Evolutionary conservation across 768 basidiomycete genomes (phyloP).

Genomic region (Hirschioporus abietinus): DNA sequence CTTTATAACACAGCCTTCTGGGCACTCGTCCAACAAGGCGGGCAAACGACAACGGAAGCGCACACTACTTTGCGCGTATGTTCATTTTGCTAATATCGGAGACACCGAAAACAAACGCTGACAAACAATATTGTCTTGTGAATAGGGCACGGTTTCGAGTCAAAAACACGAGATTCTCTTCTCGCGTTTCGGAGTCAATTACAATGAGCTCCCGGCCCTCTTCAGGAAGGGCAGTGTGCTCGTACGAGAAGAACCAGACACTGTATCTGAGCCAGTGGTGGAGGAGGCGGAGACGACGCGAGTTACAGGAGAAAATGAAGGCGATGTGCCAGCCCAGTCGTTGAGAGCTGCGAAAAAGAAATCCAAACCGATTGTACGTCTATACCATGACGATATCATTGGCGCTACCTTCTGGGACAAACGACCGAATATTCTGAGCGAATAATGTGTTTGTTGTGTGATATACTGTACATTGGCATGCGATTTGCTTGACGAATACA

Average conservation of each 20-base stretch:
- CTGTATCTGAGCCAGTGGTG: neutral
- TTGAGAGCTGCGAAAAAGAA: conserved; percentile 21
- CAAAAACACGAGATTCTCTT: conserved; percentile 92
- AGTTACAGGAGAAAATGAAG: neutral
- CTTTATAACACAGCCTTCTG: conserved; percentile 95
- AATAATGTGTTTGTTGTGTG: conserved; percentile 15
- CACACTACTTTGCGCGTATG: conserved; percentile 72
- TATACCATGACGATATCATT: conserved; percentile 83
- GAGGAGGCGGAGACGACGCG: neutral
- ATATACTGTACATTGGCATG: neutral
- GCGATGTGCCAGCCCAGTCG: neutral
- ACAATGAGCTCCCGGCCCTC: conserved; percentile 65
- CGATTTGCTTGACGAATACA: too few species aligned
- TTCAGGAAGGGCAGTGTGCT: conserved; percentile 85
- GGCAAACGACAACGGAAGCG: conserved; percentile 71
- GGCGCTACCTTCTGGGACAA: conserved; percentile 73
- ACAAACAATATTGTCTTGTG: neutral
- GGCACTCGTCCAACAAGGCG: conserved; percentile 86
- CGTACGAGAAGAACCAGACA: conserved; percentile 46
- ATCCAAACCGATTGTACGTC: conserved; percentile 39
- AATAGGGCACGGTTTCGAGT: conserved; percentile 81
- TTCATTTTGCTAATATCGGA: conserved; percentile 2
- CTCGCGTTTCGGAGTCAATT: conserved; percentile 79
- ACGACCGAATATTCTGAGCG: conserved; percentile 47
- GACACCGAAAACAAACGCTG: too few species aligned